phyloP scores from a whole-genome alignment of 2,329 filamentous ascomycete genomes.

The Fusarium sp. region DNA sequence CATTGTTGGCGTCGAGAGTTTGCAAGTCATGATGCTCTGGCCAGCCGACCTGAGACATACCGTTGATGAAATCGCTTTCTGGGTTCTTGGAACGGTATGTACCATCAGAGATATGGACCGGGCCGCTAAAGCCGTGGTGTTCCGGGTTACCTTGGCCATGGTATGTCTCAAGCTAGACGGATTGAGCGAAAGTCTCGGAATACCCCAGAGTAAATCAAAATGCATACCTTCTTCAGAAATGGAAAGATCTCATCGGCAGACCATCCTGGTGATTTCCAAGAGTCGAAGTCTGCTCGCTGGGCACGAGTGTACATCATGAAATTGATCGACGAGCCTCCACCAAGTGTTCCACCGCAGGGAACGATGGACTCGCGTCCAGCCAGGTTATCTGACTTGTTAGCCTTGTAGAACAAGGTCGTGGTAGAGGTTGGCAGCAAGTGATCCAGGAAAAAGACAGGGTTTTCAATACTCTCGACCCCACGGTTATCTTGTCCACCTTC shows the following conservation, averaged over 20 bases:
- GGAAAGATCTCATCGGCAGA: constrained; percentile 44
- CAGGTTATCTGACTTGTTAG: constrained; percentile 35
- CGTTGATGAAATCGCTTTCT: constrained; percentile 59
- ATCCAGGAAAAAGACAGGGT: constrained; percentile 40
- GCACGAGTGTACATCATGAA: constrained; percentile 46
- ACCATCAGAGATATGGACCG: constrained; percentile 62
- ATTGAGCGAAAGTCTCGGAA: background rate
- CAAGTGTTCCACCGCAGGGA: constrained; percentile 41
- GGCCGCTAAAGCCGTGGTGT: constrained; percentile 62
- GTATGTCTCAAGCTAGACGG: constrained; percentile 61
- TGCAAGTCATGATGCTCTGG: constrained; percentile 62
- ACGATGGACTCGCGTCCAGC: constrained; percentile 39
- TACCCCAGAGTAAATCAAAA: background rate
- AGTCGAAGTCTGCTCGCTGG: constrained; percentile 45
- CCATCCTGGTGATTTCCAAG: constrained; percentile 48
- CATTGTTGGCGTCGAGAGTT: constrained; percentile 53
- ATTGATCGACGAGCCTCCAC: constrained; percentile 46
- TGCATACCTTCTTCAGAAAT: constrained; percentile 43
- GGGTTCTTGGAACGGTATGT: constrained; percentile 51
- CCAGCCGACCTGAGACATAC: constrained; percentile 56
- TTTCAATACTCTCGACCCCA: constrained; percentile 38
- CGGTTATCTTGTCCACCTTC: constrained; percentile 44
- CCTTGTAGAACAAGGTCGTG: constrained; percentile 40
- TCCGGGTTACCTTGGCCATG: constrained; percentile 54
- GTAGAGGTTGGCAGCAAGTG: constrained; percentile 37